Evolutionary conservation across 805 yeast species (phyloP).

Genomic region (Saccharomyces jurei): DNA sequence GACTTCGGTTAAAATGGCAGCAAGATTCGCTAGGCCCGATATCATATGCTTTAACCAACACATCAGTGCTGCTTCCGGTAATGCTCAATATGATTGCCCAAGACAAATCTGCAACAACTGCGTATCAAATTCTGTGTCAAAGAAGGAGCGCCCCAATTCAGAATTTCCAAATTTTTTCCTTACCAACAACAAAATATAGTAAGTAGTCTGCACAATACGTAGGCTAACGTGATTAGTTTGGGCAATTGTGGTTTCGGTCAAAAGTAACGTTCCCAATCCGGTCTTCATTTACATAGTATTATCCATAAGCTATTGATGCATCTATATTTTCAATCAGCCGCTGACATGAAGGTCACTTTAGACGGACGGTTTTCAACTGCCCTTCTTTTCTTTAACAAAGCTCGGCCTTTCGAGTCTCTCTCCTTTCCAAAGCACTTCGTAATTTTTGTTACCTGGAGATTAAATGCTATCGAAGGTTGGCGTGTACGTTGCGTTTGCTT

Average conservation of each 20-base stretch:
- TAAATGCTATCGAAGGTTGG: background rate
- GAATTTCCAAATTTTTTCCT: background rate
- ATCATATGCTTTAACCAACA: constrained; percentile 20
- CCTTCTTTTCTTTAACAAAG: background rate
- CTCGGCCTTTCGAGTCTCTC: background rate
- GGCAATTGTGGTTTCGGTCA: background rate
- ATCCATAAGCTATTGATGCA: background rate
- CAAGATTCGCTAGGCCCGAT: constrained; percentile 19
- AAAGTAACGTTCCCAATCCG: background rate
- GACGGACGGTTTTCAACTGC: background rate
- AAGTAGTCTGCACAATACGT: background rate
- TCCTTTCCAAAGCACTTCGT: background rate
- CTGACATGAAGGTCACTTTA: background rate
- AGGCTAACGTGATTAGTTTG: background rate
- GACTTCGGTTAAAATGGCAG: constrained; percentile 18
- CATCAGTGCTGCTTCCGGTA: constrained; percentile 18
- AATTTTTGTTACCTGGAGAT: background rate
- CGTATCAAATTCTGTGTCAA: constrained; percentile 11
- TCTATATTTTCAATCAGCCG: background rate
- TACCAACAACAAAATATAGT: background rate
- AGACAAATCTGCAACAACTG: constrained; percentile 20
- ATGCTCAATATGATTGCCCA: constrained; percentile 12
- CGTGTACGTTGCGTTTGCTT: background rate
- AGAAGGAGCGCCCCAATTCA: background rate
- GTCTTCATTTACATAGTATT: background rate